Conservation (phyloP, 1,284 basidiomycete genomes). For the Ganoderma boninense region DNA sequence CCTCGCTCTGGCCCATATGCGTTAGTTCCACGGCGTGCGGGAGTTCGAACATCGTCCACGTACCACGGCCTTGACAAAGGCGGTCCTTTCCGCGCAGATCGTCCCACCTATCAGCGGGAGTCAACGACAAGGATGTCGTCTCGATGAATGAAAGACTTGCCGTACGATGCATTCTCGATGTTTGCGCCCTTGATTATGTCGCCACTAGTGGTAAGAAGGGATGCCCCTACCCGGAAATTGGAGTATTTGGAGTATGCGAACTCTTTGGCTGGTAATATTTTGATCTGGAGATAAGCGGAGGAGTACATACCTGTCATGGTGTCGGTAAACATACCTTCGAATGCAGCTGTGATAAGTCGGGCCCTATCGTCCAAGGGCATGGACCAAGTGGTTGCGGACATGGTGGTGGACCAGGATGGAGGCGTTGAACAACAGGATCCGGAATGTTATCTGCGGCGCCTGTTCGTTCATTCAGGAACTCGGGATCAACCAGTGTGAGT, state of each 20-base stretch:
- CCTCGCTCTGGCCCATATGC: slow-evolving; percentile 73
- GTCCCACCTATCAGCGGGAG: slow-evolving; percentile 58
- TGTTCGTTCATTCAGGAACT: neutral
- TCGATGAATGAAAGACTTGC: slow-evolving; percentile 47
- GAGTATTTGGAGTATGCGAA: slow-evolving; percentile 80
- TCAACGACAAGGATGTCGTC: neutral
- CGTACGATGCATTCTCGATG: slow-evolving; percentile 92
- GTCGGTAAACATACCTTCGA: slow-evolving; percentile 38
- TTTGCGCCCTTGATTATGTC: slow-evolving; percentile 85
- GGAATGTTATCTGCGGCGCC: slow-evolving; percentile 3
- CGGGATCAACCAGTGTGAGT: neutral
- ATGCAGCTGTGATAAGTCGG: slow-evolving; percentile 43
- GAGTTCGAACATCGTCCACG: slow-evolving; percentile 40
- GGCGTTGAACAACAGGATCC: neutral
- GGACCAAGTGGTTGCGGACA: slow-evolving; percentile 38
- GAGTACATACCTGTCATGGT: neutral
- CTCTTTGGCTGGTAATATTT: slow-evolving; percentile 53
- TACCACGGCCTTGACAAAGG: slow-evolving; percentile 87
- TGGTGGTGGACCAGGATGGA: slow-evolving; percentile 14
- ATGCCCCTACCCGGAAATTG: slow-evolving; percentile 90
- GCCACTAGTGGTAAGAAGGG: slow-evolving; percentile 75
- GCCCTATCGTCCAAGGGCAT: slow-evolving; percentile 37
- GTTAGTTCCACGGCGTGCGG: neutral
- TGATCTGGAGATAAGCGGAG: neutral
- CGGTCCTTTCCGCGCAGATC: slow-evolving; percentile 92